Base-by-base conservation (phyloP, 108 stramenopile species). In the Cyclotella sp. region DNA sequence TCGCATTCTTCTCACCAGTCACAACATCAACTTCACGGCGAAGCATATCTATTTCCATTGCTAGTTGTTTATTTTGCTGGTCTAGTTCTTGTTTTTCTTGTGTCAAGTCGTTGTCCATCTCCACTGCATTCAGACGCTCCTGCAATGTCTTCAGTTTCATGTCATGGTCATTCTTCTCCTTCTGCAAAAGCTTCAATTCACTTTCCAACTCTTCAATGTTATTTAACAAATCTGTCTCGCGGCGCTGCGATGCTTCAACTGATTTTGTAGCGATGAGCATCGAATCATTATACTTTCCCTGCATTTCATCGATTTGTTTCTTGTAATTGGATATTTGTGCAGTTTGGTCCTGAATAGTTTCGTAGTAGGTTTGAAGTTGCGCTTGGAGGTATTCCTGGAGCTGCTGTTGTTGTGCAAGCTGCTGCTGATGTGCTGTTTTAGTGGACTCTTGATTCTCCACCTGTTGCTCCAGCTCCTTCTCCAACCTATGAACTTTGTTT, bases 221-320 rank as follows among this genome's bases (percentile, higher is more conserved):
- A 18, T 29, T 68, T 47, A 73, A 57, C 66, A 79, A 39, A 42
- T 73, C 60, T 30, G 24, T 21, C 53, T 79, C 78, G 0, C 78
- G 78, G 10, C 29, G 46, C 42, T 68, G 71, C 16, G 78, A 79
- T 46, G 78, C 72, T 40, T 79, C 78, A 13, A 79, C 78, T 27
- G 78, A 73, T 24, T 53, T 73, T 22, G 71, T 79, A n/a, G 78
- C 78, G 30, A 79, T 79, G 66, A 79, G 59, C 46, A 79, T 79
- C 0, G 72, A 61, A 26, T 79, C 78, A 10, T 79, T 30, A 44
- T 73, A 67, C 27, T 49, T 40, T 9, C 13, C 3, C 47, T 68
- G 26, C 40, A 68, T 65, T 16, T 68, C 70, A 13, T 45, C 19
- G 0, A 73, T 29, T 67, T 68, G 29, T 40, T 60, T 42, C 45